phyloP scores from a whole-genome alignment of 208 protist genomes.

The Leishmania tarentolae region DNA sequence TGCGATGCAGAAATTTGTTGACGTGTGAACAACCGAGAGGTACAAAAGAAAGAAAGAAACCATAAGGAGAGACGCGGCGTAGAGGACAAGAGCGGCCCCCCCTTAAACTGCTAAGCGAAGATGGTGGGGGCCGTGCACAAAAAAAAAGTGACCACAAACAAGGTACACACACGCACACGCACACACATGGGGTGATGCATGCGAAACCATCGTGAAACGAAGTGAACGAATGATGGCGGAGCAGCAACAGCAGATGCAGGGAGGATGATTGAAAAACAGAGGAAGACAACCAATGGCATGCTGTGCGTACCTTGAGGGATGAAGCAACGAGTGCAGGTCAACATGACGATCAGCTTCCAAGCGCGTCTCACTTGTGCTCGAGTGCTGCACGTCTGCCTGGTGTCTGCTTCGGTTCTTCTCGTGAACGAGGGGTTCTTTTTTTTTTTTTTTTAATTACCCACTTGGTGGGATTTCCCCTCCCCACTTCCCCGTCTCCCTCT shows the following conservation, averaged over 20 bases:
- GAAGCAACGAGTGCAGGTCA: neutral
- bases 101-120: neutral
- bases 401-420: neutral
- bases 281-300: neutral
- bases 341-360: neutral
- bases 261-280: neutral
- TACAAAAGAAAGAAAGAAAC: neutral
- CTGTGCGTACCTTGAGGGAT: neutral
- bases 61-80: neutral
- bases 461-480: neutral
- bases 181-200: neutral
- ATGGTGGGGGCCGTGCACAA: neutral
- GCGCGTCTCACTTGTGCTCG: neutral
- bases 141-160: neutral
- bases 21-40: slow-evolving; percentile 2
- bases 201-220: neutral
- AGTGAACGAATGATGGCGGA: neutral
- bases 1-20: slow-evolving; percentile 2
- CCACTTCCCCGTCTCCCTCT: neutral
- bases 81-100: neutral
- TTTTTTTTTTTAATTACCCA: neutral
- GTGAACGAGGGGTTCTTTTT: slow-evolving; percentile 13
- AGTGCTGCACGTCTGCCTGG: neutral
- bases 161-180: neutral
- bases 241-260: neutral